Percentiles rank a stretch among this genome's conserved stretches.
These are phyloP conservation scores for Salisapilia sapeloensis DNA, from an alignment of 352 stramenopile species.

Conservation along the genomic window DNA sequence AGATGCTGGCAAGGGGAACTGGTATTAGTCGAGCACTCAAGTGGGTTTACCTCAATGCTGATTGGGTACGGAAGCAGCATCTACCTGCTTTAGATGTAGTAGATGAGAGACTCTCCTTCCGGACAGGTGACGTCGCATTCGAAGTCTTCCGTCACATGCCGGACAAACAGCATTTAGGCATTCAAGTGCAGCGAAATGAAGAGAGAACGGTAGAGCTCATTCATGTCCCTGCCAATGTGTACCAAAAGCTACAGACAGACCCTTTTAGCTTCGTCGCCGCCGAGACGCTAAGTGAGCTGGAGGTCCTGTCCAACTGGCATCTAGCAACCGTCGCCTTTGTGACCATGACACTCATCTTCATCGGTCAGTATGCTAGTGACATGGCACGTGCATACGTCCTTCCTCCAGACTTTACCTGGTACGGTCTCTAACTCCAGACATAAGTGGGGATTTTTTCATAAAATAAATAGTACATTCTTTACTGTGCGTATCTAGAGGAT, in stretches of 20 bases:
- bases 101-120: conserved; percentile 8
- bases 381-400: conserved; percentile 38
- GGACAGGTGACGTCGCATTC: conserved; percentile 37
- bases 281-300: conserved; percentile 64
- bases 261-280: conserved; percentile 77
- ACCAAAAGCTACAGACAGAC: conserved; percentile 69
- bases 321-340: conserved; percentile 52
- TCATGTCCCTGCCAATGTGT: conserved; percentile 44
- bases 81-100: conserved; percentile 19
- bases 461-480: too few species aligned
- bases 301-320: conserved; percentile 74
- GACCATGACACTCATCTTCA: conserved; percentile 74
- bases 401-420: conserved; percentile 41
- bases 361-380: conserved; percentile 64
- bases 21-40: conserved; percentile 64
- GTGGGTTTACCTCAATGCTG: conserved; percentile 75
- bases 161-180: conserved; percentile 57
- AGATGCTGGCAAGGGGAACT: conserved; percentile 46
- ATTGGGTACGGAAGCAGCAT: conserved; percentile 65
- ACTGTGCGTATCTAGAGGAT: too few species aligned
- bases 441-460: too few species aligned
- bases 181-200: conserved; percentile 35
- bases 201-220: conserved; percentile 33
- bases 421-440: too few species aligned
- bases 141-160: conserved; percentile 78